Evolutionary conservation across 345 rosid genomes (phyloP).

Genomic region (Populus simonii): DNA sequence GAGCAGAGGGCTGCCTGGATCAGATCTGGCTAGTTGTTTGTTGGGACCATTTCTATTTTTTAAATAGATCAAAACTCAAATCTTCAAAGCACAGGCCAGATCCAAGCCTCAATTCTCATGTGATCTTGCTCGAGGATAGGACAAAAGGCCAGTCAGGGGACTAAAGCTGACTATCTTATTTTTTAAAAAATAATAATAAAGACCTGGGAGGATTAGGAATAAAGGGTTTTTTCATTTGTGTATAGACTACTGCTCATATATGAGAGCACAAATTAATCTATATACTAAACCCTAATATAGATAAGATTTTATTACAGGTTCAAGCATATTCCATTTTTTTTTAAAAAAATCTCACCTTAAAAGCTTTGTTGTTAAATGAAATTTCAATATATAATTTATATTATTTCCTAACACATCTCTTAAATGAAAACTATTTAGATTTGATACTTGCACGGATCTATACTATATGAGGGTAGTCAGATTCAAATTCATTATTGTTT

Average conservation of each 20-base stretch:
- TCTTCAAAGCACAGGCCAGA: background rate
- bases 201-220: background rate
- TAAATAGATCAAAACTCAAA: slow-evolving; percentile 5
- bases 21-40: background rate
- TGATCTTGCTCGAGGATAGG: slow-evolving; percentile 7
- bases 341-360: too few relatives aligned
- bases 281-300: too few relatives aligned
- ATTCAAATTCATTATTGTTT: rapidly evolving
- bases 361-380: rapidly evolving
- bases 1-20: background rate
- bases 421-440: rapidly evolving
- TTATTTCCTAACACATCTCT: rapidly evolving
- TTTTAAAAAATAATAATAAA: background rate
- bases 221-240: background rate
- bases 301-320: too few relatives aligned
- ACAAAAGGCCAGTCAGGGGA: background rate
- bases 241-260: too few relatives aligned
- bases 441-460: rapidly evolving
- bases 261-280: too few relatives aligned
- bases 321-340: too few relatives aligned
- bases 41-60: slow-evolving; percentile 13
- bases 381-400: too few relatives aligned
- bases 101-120: slow-evolving; percentile 12
- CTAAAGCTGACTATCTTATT: background rate
- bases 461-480: rapidly evolving